Conservation (phyloP, 345 rosid species). For the Rhodamnia argentea region DNA sequence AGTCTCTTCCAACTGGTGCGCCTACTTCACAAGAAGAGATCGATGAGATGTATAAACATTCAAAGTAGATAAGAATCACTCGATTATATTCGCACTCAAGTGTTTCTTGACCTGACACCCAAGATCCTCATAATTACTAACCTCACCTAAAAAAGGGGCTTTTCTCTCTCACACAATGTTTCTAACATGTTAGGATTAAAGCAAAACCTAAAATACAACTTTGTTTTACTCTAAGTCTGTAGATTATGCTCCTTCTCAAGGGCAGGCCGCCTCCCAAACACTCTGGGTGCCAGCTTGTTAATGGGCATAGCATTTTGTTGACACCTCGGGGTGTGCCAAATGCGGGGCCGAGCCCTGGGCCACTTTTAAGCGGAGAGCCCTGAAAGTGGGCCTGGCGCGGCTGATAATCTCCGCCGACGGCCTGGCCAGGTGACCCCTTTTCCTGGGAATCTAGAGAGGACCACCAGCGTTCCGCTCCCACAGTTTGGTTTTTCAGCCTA, state of each 20-base stretch:
- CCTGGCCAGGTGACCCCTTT: background rate
- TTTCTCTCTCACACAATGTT: background rate
- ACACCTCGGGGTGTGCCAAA: rapidly evolving
- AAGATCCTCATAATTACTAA: background rate
- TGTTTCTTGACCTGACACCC: background rate
- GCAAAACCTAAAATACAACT: background rate
- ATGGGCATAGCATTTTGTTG: background rate
- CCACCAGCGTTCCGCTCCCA: background rate
- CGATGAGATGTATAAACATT: background rate
- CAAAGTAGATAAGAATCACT: background rate
- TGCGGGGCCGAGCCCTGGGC: background rate
- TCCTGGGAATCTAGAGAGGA: background rate
- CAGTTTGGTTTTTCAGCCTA: background rate
- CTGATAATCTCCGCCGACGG: background rate
- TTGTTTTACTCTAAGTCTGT: background rate
- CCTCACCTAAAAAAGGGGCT: background rate
- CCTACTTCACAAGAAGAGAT: background rate
- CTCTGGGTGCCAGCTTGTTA: background rate
- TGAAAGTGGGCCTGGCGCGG: background rate
- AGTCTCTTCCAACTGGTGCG: background rate
- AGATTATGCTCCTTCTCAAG: background rate
- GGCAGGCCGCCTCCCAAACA: background rate
- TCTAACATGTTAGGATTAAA: background rate
- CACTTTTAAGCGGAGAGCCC: background rate
- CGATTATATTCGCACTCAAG: background rate